phyloP scores from a whole-genome alignment of 129 eudicot genomes.

The Flaveria trinervia region DNA sequence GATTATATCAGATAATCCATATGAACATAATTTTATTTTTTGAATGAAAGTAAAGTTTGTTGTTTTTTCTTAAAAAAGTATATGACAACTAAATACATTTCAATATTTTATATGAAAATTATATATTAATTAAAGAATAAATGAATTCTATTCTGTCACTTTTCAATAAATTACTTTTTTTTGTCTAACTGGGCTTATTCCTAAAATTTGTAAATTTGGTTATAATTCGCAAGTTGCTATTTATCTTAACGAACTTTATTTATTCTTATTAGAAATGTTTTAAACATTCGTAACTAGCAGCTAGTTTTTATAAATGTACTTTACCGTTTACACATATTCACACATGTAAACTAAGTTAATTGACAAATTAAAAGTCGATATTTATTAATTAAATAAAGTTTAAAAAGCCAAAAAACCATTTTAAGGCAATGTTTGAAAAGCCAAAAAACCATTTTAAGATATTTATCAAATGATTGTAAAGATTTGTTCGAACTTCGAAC shows the following conservation, averaged over 20 bases:
- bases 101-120: not conserved
- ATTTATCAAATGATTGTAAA: slow-evolving; percentile 15
- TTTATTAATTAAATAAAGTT: not conserved
- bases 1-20: not conserved
- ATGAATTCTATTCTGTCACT: not conserved
- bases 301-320: not conserved
- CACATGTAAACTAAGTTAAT: not conserved
- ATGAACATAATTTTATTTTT: not conserved
- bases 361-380: not conserved
- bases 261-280: too few relatives aligned
- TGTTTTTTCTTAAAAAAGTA: not conserved
- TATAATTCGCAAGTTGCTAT: too few relatives aligned
- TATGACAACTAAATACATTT: not conserved
- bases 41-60: not conserved
- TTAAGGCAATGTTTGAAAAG: too few relatives aligned
- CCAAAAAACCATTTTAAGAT: not conserved
- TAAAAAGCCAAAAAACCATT: not conserved
- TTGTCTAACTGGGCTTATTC: too few relatives aligned
- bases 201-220: too few relatives aligned
- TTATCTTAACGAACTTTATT: too few relatives aligned
- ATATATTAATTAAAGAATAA: not conserved
- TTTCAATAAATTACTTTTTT: not conserved
- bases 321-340: not conserved
- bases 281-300: too few relatives aligned
- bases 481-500: slow-evolving; percentile 13